Evolutionary conservation across 768 basidiomycete genomes (phyloP), one percentile per base, ranked within the genome.

Genomic region (Tricholoma hemisulphureum): DNA sequence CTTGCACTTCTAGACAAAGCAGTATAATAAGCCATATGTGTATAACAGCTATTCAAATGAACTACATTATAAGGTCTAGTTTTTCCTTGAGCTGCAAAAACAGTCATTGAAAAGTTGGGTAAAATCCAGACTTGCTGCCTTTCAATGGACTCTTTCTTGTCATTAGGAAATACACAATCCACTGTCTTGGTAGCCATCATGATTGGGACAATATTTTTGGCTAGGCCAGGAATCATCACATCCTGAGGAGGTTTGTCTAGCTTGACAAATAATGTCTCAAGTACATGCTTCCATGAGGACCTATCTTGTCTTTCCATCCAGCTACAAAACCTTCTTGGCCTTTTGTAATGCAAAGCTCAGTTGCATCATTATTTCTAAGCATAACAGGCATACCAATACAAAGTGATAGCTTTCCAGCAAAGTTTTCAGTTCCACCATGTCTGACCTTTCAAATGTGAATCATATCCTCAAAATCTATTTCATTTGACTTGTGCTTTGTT

Each of bases 261-360:
- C 21, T 48, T 20, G 13, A 61, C 54, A 56, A 55, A 61, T 16
- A 61, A 18, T 18, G 58, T 58, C 18, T 58, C 52, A 6, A 58
- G 28, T 8, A 50, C 48, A 50, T 16, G 28, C 35, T 56, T 7
- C 63, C 65, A n/a, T 51, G 16, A 11, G 52, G 14, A 7, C 63
- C 61, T 7, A 28, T 56, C 35, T 18, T 21, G 20, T 56, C 51
- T 7, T 65, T 45, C 72, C 72, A 73, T 1, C 63, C 65, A 53
- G 50, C 39, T 1, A 73, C 67, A 35, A 43, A 37, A 2, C 55
- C 71, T 54, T 71, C 68, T 58, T 69, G 67, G 2, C 71, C 71
- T 51, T 67, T 67, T 26, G 71, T 72, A 0, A 71, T 69, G 50
- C 69, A 68, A 3, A 67, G 49, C 28, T 71, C 70, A 26, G 69